Evolutionary conservation across 225 moss, liverwort and hornwort genomes (phyloP).

Genomic region (Polytrichum formosum): DNA sequence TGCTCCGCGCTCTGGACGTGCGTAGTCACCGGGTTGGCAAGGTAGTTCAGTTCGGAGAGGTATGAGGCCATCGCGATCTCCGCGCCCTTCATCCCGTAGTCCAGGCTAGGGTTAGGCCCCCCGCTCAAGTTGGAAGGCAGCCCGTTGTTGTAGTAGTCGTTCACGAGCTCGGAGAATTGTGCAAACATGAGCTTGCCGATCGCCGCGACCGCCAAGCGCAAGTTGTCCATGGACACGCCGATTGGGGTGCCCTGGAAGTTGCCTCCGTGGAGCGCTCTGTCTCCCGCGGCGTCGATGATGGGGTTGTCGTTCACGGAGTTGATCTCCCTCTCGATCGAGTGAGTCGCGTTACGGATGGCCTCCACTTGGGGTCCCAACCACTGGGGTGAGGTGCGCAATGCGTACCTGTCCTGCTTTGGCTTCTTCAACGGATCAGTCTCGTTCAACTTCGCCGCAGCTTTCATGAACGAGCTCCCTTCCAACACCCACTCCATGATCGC

Average conservation of each 20-base stretch:
- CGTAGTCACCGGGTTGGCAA: slow-evolving; percentile 22
- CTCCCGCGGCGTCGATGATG: slow-evolving; percentile 25
- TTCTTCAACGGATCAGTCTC: slow-evolving; percentile 56
- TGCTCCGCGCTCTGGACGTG: slow-evolving; percentile 45
- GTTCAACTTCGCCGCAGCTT: slow-evolving; percentile 40
- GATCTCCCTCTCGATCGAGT: slow-evolving; percentile 40
- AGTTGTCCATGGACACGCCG: slow-evolving; percentile 29
- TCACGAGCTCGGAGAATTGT: slow-evolving; percentile 53
- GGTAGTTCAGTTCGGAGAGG: slow-evolving; percentile 24
- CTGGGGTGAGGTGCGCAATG: slow-evolving; percentile 63
- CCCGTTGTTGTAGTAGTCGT: slow-evolving; percentile 34
- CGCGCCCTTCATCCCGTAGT: slow-evolving; percentile 28
- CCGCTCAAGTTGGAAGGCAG: slow-evolving; percentile 23
- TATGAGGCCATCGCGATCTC: slow-evolving; percentile 32
- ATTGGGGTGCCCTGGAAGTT: slow-evolving; percentile 46
- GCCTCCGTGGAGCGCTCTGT: slow-evolving; percentile 56
- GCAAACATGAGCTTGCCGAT: slow-evolving; percentile 43
- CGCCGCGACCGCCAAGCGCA: slow-evolving; percentile 39
- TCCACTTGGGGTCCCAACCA: slow-evolving; percentile 41
- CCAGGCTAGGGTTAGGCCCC: slow-evolving; percentile 18
- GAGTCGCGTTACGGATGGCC: slow-evolving; percentile 18
- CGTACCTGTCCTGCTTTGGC: slow-evolving; percentile 70
- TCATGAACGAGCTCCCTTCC: slow-evolving; percentile 67
- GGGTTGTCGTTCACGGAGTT: slow-evolving; percentile 58
- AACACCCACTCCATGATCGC: slow-evolving; percentile 68